Conservation (phyloP, 768 basidiomycete species). For the Daedaleopsis sinensis region DNA sequence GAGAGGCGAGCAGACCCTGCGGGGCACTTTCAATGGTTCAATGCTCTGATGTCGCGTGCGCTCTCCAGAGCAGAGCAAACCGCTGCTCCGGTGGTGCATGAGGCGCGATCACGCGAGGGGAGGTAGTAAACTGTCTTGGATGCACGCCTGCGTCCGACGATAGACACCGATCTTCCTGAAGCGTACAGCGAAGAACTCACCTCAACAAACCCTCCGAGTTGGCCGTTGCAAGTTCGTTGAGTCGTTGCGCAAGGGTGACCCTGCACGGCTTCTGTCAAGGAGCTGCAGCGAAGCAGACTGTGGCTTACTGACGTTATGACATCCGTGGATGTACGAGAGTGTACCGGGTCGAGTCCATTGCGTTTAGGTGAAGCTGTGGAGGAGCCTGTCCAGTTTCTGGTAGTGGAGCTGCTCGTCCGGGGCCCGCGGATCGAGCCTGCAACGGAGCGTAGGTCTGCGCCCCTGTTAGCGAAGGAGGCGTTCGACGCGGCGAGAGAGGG, state of each 20-base stretch:
- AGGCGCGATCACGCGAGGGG: too few relatives aligned
- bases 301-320: conserved; percentile 34
- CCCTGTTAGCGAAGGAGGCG: conserved; percentile 21
- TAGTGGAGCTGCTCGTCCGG: conserved; percentile 21
- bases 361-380: conserved; percentile 19
- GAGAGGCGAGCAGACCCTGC: too few relatives aligned
- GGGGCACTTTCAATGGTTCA: too few relatives aligned
- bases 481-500: conserved; percentile 19
- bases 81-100: too few relatives aligned
- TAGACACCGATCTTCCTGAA: too few relatives aligned
- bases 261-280: conserved; percentile 42
- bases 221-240: conserved; percentile 79
- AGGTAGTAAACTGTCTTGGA: too few relatives aligned
- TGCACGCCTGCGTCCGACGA: too few relatives aligned
- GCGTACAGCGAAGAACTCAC: too few relatives aligned
- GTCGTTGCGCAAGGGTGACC: conserved; percentile 74
- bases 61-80: too few relatives aligned
- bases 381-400: conserved; percentile 17
- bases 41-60: too few relatives aligned
- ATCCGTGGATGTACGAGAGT: conserved; percentile 32
- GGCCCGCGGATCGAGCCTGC: conserved; percentile 18
- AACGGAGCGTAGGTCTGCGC: conserved; percentile 25
- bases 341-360: conserved; percentile 18
- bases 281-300: conserved; percentile 20
- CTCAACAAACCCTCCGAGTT: conserved; percentile 78